phyloP scores from a whole-genome alignment of 352 stramenopile species.

The Phytophthora brassicae region DNA sequence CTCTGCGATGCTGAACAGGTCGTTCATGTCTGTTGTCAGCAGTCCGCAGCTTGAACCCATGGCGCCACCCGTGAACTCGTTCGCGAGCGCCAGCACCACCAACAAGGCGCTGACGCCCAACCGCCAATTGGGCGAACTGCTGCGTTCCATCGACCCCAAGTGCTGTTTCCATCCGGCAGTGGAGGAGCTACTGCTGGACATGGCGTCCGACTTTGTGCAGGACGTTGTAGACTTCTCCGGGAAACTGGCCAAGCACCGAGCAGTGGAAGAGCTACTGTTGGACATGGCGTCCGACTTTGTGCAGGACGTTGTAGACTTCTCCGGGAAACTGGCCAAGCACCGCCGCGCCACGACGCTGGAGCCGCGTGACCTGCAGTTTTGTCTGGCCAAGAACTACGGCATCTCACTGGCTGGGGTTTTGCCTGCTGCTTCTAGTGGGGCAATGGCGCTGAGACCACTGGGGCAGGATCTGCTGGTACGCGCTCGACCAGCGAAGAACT shows the following conservation, averaged over 20 bases:
- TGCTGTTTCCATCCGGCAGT: constrained; percentile 78
- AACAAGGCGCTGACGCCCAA: constrained; percentile 69
- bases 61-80: constrained; percentile 43
- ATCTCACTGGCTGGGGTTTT: constrained; percentile 77
- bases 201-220: constrained; percentile 78
- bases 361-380: constrained; percentile 78
- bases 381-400: constrained; percentile 83
- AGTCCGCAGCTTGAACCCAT: constrained; percentile 23
- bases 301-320: constrained; percentile 72
- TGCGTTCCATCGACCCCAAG: constrained; percentile 70
- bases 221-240: constrained; percentile 74
- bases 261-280: constrained; percentile 78
- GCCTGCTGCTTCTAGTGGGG: constrained; percentile 11
- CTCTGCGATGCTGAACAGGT: constrained; percentile 17
- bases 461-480: constrained; percentile 61
- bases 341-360: constrained; percentile 73
- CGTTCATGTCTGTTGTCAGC: constrained; percentile 9
- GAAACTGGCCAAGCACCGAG: constrained; percentile 68
- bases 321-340: constrained; percentile 68
- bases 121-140: constrained; percentile 63
- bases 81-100: constrained; percentile 38
- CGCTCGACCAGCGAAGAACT: constrained; percentile 66
- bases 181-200: constrained; percentile 81
- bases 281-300: constrained; percentile 86
- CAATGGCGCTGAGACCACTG: constrained; percentile 41